Conservation (phyloP, 257 asterid genomes). For the Jacaranda copaia region DNA sequence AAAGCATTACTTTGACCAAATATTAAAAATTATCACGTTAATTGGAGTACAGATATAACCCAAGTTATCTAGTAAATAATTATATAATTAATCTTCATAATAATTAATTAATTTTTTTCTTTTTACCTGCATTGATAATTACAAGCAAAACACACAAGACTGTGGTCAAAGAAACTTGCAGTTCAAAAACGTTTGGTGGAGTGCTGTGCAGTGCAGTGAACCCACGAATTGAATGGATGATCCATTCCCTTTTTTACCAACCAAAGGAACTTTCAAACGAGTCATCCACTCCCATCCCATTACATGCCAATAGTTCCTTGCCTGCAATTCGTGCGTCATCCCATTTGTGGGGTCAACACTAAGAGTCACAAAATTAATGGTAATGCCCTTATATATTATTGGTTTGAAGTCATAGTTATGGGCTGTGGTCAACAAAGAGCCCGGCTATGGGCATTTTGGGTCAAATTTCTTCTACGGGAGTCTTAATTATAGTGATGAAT, state of each 20-base stretch:
- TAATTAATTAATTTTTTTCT: constrained; percentile 25
- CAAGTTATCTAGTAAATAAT: constrained; percentile 23
- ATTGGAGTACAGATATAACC: constrained; percentile 37
- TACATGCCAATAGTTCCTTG: constrained; percentile 18
- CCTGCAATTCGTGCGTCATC: constrained; percentile 38
- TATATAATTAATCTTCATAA: constrained; percentile 34
- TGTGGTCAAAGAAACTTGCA: constrained; percentile 37
- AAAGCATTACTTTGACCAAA: constrained; percentile 40
- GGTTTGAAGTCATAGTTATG: constrained; percentile 19
- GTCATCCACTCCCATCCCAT: constrained; percentile 35
- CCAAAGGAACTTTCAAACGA: constrained; percentile 13
- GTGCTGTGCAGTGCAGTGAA: constrained; percentile 13
- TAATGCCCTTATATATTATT: neutral
- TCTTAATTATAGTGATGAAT: no score
- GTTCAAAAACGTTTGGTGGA: constrained; percentile 17
- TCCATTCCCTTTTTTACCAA: constrained; percentile 27
- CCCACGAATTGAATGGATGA: neutral
- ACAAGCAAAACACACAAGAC: constrained; percentile 27
- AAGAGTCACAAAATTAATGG: neutral
- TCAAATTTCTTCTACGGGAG: neutral
- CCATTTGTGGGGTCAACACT: constrained; percentile 25
- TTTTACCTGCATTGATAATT: constrained; percentile 51
- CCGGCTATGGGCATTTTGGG: constrained; percentile 16
- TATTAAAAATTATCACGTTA: constrained; percentile 24
- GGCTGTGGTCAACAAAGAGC: constrained; percentile 33